phyloP scores from a whole-genome alignment of 345 rosid genomes.

The Gossypium herbaceum region DNA sequence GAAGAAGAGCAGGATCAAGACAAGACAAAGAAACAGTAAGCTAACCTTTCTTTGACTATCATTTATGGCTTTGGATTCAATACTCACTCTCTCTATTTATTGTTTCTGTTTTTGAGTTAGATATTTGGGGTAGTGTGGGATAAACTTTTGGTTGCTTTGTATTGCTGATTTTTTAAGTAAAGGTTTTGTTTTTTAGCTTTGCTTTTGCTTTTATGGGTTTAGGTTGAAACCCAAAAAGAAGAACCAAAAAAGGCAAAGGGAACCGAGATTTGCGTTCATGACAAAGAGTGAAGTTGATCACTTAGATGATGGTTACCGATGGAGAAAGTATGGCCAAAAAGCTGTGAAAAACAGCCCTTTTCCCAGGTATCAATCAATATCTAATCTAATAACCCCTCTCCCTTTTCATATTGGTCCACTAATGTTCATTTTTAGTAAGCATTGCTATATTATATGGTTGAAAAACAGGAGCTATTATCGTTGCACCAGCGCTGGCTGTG shows the following conservation, averaged over 20 bases:
- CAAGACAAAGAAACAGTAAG: slow-evolving; percentile 77
- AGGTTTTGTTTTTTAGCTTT: not conserved
- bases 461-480: slow-evolving; percentile 91
- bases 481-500: slow-evolving; percentile 89
- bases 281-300: slow-evolving; percentile 94
- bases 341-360: slow-evolving; percentile 95
- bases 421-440: not conserved
- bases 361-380: slow-evolving; percentile 60
- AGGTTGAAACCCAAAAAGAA: slow-evolving; percentile 92
- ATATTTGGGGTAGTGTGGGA: slow-evolving; percentile 1
- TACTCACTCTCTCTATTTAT: not conserved
- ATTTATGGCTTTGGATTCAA: not conserved
- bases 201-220: slow-evolving; percentile 15
- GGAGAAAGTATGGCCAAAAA: slow-evolving; percentile 99
- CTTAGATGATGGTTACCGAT: slow-evolving; percentile 91
- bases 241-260: slow-evolving; percentile 74
- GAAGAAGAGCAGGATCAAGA: slow-evolving; percentile 46
- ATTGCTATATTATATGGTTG: not conserved
- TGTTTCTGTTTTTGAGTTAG: slow-evolving; percentile 1
- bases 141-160: not conserved
- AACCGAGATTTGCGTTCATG: slow-evolving; percentile 90
- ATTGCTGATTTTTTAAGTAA: not conserved
- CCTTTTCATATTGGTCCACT: not conserved
- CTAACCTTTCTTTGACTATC: not conserved
- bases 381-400: not conserved